Evolutionary conservation across 768 basidiomycete species (phyloP).

Genomic region (Collybia sordida): DNA sequence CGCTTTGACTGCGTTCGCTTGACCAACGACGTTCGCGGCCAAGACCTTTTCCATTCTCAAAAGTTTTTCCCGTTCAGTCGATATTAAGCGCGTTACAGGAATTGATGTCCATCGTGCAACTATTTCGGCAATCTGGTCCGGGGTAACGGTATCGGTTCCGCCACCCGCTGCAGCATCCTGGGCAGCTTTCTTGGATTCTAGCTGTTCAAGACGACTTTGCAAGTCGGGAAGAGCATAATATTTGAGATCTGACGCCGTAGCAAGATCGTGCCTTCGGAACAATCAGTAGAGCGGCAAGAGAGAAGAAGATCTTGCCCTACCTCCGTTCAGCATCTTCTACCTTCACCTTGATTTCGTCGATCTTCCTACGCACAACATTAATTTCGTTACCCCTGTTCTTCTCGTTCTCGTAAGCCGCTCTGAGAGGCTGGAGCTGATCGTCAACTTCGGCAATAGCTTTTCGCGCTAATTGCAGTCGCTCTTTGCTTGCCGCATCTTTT

Average conservation of each 20-base stretch:
- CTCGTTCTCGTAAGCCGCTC: constrained; percentile 84
- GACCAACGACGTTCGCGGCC: constrained; percentile 78
- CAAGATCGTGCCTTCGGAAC: constrained; percentile 57
- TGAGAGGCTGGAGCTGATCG: constrained; percentile 79
- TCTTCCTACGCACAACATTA: constrained; percentile 69
- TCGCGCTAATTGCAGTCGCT: constrained; percentile 69
- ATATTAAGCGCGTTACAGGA: constrained; percentile 83
- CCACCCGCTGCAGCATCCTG: constrained; percentile 61
- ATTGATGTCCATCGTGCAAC: constrained; percentile 93
- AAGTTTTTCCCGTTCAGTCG: constrained; percentile 89
- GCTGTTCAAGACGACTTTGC: constrained; percentile 64
- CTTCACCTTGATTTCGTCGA: constrained; percentile 91
- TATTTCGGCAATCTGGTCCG: constrained; percentile 92
- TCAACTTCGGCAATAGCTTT: constrained; percentile 84
- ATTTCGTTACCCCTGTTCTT: constrained; percentile 83
- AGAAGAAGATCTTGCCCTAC: constrained; percentile 33
- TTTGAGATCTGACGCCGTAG: constrained; percentile 81
- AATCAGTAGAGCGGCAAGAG: constrained; percentile 12
- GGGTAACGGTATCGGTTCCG: constrained; percentile 70
- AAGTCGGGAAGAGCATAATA: constrained; percentile 93
- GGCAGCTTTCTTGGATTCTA: constrained; percentile 70
- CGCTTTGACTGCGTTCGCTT: constrained; percentile 87
- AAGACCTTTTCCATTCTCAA: constrained; percentile 85
- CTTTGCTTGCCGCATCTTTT: constrained; percentile 86
- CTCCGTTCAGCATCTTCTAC: constrained; percentile 90